Conservation (phyloP, 2,329 filamentous ascomycete genomes). For the Moelleriella libera region DNA sequence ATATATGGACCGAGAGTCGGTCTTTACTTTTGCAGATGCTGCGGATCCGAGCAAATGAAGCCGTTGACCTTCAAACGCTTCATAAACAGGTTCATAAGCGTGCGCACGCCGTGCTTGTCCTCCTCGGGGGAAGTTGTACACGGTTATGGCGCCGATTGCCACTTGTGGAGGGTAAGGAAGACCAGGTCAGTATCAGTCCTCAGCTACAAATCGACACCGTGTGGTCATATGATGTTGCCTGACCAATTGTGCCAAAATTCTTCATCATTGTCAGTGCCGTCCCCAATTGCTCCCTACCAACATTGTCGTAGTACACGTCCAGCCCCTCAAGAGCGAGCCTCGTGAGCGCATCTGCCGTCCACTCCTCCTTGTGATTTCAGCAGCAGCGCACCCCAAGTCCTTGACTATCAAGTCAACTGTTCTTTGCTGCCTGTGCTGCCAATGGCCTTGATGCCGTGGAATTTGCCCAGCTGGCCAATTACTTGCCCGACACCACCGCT, state of each 20-base stretch:
- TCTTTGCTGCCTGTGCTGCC: constrained; percentile 62
- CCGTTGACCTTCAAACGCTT: neutral
- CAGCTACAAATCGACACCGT: neutral
- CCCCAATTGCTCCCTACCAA: constrained; percentile 23
- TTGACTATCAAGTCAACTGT: constrained; percentile 49
- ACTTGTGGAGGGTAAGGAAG: neutral
- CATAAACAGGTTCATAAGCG: neutral
- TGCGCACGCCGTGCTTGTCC: neutral
- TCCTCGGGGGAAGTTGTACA: neutral
- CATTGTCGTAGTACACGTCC: constrained; percentile 44
- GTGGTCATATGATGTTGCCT: neutral
- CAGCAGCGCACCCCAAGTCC: constrained; percentile 32
- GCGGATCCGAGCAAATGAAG: neutral
- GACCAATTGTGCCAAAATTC: constrained; percentile 1
- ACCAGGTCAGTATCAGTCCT: neutral
- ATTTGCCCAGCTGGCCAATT: constrained; percentile 69
- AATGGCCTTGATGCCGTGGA: constrained; percentile 59
- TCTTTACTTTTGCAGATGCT: neutral
- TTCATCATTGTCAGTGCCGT: constrained; percentile 2
- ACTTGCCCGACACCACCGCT: constrained; percentile 65
- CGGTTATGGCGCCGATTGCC: neutral
- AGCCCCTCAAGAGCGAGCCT: constrained; percentile 59
- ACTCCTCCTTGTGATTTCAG: constrained; percentile 79
- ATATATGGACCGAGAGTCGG: neutral
- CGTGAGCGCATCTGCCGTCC: constrained; percentile 47